Conservation (phyloP, 306 rosid genomes). For the Vigna mungo region DNA sequence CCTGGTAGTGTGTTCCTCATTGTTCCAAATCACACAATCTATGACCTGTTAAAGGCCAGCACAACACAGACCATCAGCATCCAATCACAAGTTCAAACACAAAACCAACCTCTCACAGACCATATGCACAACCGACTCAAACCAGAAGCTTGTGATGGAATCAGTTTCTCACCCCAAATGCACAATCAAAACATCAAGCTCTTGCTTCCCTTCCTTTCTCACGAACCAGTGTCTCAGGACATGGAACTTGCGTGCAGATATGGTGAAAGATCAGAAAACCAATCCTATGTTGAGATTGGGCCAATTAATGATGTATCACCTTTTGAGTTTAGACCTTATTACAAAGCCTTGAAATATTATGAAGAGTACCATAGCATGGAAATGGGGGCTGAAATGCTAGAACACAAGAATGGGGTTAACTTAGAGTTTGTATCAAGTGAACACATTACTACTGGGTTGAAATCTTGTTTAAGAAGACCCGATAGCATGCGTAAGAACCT, state of each 20-base stretch:
- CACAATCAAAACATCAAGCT: background rate
- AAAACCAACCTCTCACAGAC: background rate
- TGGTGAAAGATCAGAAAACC: slow-evolving; percentile 15
- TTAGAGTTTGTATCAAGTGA: slow-evolving; percentile 27
- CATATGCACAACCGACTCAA: background rate
- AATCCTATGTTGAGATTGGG: background rate
- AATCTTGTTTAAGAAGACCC: slow-evolving; percentile 62
- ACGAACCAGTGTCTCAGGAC: background rate
- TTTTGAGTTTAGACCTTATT: slow-evolving; percentile 27
- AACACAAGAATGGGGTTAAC: background rate
- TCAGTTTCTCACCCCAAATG: background rate
- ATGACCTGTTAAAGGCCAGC: slow-evolving; percentile 57
- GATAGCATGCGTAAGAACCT: slow-evolving; percentile 49
- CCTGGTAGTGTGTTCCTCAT: slow-evolving; percentile 67
- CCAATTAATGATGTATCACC: background rate
- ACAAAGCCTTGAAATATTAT: slow-evolving; percentile 20
- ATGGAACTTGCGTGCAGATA: background rate
- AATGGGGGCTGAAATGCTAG: background rate
- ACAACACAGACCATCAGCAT: background rate
- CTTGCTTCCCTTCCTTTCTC: no score
- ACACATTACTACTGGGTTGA: slow-evolving; percentile 21
- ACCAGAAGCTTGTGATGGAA: background rate
- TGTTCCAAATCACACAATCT: slow-evolving; percentile 67
- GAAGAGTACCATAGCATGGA: background rate
- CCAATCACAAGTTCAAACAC: slow-evolving; percentile 8